phyloP scores from a whole-genome alignment of 139 green algal species.

The Dunaliella sp. region DNA sequence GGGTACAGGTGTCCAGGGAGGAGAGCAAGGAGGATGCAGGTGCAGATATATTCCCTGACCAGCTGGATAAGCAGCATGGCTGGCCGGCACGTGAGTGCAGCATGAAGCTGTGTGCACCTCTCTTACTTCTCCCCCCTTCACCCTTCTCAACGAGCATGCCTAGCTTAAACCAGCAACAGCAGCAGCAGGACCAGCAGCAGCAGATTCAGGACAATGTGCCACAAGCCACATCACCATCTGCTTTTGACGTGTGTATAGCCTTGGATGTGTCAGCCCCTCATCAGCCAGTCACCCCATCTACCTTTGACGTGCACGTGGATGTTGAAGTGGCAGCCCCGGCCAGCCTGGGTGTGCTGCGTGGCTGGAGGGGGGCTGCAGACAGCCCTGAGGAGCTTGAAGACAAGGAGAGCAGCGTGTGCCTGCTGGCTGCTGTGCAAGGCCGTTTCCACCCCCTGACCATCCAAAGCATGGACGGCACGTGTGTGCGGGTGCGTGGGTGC shows the following conservation, averaged over 20 bases:
- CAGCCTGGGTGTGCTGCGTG: conserved; percentile 10
- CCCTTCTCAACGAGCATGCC: neutral
- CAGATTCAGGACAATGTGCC: too few species aligned
- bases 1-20: too few species aligned
- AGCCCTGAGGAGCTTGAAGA: neutral
- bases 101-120: neutral
- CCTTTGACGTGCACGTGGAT: neutral
- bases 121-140: neutral
- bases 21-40: too few species aligned
- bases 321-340: neutral
- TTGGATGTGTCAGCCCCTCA: neutral
- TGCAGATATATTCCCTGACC: too few species aligned
- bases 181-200: neutral
- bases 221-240: too few species aligned
- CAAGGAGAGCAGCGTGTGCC: conserved; percentile 1
- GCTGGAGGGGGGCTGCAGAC: neutral
- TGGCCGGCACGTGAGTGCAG: neutral
- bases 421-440: neutral
- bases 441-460: neutral
- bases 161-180: neutral
- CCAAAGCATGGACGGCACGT: neutral
- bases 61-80: too few species aligned
- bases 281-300: neutral
- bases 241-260: too few species aligned
- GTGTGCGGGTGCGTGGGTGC: neutral